phyloP scores from a whole-genome alignment of 73 alveolate species.

The Paramecium tetraurelia region DNA sequence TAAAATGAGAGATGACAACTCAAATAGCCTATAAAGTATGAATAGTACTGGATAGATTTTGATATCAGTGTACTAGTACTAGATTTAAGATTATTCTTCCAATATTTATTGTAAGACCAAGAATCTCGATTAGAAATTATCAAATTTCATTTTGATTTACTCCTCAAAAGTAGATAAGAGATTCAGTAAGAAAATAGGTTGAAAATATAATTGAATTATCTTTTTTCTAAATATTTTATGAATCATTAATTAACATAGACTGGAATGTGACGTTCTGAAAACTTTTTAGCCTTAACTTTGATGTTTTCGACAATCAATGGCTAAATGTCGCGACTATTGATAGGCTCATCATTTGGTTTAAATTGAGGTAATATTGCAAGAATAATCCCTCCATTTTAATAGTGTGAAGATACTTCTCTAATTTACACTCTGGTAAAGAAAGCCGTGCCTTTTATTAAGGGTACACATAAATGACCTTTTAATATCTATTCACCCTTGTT shows the following conservation, averaged over 20 bases:
- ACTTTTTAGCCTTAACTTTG: slow-evolving; percentile 41
- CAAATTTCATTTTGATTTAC: neutral
- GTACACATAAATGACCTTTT: slow-evolving; percentile 38
- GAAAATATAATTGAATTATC: neutral
- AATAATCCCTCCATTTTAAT: slow-evolving; percentile 15
- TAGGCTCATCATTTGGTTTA: neutral
- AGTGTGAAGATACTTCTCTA: slow-evolving; percentile 40
- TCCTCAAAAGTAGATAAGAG: neutral
- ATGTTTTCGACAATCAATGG: slow-evolving; percentile 32
- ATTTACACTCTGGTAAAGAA: slow-evolving; percentile 27
- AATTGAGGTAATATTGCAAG: slow-evolving; percentile 45
- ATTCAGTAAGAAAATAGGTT: neutral
- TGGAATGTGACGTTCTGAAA: slow-evolving; percentile 48
- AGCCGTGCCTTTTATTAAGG: slow-evolving; percentile 23
- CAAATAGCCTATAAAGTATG: too few relatives aligned
- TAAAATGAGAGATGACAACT: neutral
- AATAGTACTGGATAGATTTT: neutral
- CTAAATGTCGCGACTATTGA: slow-evolving; percentile 6
- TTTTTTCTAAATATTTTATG: neutral
- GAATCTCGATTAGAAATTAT: neutral
- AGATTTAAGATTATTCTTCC: neutral
- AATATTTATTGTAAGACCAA: too few relatives aligned
- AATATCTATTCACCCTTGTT: slow-evolving; percentile 31
- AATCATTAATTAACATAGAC: slow-evolving; percentile 17
- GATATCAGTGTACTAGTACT: too few relatives aligned